Evolutionary conservation across 352 stramenopile species (phyloP), one percentile per base, ranked within the genome.

Genomic region (Globisporangium heterothallicum): DNA sequence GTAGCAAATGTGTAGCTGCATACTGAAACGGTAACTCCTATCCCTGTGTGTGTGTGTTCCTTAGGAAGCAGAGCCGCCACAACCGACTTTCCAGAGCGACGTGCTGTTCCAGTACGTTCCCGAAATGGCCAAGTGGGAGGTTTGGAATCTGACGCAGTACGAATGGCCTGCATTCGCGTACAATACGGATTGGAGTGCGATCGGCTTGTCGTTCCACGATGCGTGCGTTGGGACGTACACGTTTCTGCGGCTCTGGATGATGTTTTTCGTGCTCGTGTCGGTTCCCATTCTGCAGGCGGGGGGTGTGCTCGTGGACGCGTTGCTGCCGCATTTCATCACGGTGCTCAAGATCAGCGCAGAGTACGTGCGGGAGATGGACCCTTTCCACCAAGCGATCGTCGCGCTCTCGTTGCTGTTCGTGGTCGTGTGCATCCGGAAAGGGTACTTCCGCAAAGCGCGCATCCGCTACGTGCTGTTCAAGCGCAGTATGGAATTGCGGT

Each of bases 271-370:
- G 42, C 53, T 90, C 2, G 29, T 78, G 4, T 27, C 61, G 4
- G 66, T 88, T 2, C 83, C 83, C 0, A 19, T 87, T 4, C 27
- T 77, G 29, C 65, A 73, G 29, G 49, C 60, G n/a, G 43, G 81
- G 5, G 51, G 61, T 2, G 48, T 74, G 1, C 0, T 92, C 3
- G 47, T 73, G 0, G 83, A 92, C 26, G 61, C 61, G 36, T 62
- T 85, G 44, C 66, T 94, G 45, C 83, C 83, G 32, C 83, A 94
- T 16, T 71, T 79, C 19, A 56, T 91, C 22, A 63, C 64, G 2
- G 59, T 66, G 6, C 35, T 61, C 12, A 64, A 68, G 42, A 48
- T 83, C 7, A 54, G 59, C 0, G 68, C 51, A 6, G 64, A 84
- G 40, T 69, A 72, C 24, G 59, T 90, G 14, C 62, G 53, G 30